Base-by-base conservation (phyloP, 1,139 yeast species). In the Pichia sp. region DNA sequence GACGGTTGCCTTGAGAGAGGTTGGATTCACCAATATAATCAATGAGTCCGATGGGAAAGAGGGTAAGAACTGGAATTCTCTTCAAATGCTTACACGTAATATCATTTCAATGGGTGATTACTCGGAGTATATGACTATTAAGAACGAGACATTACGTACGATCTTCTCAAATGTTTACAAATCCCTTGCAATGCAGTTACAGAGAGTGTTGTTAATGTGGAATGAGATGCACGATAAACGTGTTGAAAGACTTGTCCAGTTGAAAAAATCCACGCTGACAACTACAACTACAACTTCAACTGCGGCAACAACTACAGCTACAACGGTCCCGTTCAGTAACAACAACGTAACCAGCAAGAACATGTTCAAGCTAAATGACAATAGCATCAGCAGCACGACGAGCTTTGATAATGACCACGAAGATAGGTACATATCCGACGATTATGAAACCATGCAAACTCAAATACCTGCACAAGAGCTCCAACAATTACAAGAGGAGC, bases 401-500 rank as follows among this genome's bases (percentile, higher is more conserved):
- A 27, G 22, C n/a, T 19, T 9, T 16, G 12, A 15, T 15, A 22
- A 5, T 7, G 12, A 9, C 21, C 6, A 16, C 4, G 29, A 29
- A 18, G 19, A 21, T 14, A 14, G 26, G 19, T 23, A 55, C 61
- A 64, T 52, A 63, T 28, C 54, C 3, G 40, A 45, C 4, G 51
- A 48, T 2, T 52, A 42, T 32, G 29, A 37, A 14, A 30, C 37
- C 4, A 22, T 51, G n/a, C 33, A 44, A 5, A 13, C 34, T 3
- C 21, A 34, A 2, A 33, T 55, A 28, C 42, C 42, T 14, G 42
- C 43, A 15, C 76, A 74, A 42, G 93, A 84, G 53, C 51, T 83
- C 23, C 84, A 78, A 51, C 69, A 77, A 41, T 64, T 87, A 20
- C 78, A 81, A 46, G 59, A 64, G 12, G 97, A 91, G 54, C 91